Evolutionary conservation across 192 early-diverging fungal genomes (phyloP).

Genomic region (Phycomyces blakesleeanus): DNA sequence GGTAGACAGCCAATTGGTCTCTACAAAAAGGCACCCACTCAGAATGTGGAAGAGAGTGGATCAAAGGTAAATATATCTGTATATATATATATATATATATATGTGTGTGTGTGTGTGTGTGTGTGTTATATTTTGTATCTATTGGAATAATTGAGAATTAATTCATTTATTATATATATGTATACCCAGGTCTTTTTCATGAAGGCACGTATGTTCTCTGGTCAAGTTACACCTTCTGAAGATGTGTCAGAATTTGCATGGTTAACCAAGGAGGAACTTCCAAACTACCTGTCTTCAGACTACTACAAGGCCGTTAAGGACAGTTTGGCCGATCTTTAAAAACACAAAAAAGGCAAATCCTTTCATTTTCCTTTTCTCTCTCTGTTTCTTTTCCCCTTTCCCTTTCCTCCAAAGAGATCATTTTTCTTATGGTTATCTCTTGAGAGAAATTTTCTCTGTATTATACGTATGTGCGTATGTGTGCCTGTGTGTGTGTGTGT

Average conservation of each 20-base stretch:
- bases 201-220: conserved; percentile 59
- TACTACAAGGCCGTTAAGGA: conserved; percentile 60
- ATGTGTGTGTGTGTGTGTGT: too few species aligned
- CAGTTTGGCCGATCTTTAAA: conserved; percentile 51
- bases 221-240: conserved; percentile 61
- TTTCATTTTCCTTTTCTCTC: background rate
- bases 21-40: conserved; percentile 32
- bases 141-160: too few species aligned
- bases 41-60: conserved; percentile 38
- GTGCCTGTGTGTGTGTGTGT: too few species aligned
- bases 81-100: too few species aligned
- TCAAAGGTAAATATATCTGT: conserved; percentile 49
- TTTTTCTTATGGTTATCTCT: too few species aligned
- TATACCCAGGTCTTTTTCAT: conserved; percentile 88
- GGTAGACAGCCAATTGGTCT: conserved; percentile 80
- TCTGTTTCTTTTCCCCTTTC: background rate
- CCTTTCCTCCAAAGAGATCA: too few species aligned
- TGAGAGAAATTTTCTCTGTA: too few species aligned
- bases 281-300: conserved; percentile 44
- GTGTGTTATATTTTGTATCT: too few species aligned
- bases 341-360: background rate
- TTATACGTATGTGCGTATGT: too few species aligned
- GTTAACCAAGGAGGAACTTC: conserved; percentile 75
- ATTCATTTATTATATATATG: too few species aligned
- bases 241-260: conserved; percentile 67